Conservation (phyloP, 129 eudicot genomes). For the Ambrosia trifida region DNA sequence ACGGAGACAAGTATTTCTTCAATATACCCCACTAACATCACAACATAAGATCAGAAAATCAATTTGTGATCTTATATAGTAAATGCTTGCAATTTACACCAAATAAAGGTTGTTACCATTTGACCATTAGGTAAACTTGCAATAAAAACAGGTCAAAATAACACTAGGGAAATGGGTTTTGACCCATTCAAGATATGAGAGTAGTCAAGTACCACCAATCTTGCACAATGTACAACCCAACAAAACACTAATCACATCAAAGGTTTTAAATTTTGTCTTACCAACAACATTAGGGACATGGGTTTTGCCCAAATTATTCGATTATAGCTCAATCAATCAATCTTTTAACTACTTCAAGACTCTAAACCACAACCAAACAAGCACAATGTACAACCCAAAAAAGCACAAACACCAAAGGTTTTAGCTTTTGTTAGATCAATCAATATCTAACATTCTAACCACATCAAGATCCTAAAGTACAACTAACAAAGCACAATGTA, state of each 20-base stretch:
- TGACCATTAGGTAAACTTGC: slow-evolving; percentile 18
- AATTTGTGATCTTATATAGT: not conserved
- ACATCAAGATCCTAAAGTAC: not conserved
- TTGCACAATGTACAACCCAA: no score
- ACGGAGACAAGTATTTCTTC: slow-evolving; percentile 7
- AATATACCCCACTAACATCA: not conserved
- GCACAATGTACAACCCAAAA: not conserved
- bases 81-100: slow-evolving; percentile 9
- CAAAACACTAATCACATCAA: no score
- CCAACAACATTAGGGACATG: not conserved
- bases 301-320: not conserved
- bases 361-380: slow-evolving; percentile 11
- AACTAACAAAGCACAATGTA: slow-evolving; percentile 19
- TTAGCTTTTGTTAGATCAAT: slow-evolving; percentile 2
- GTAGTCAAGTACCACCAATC: no score
- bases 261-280: no score
- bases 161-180: not conserved
- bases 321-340: not conserved
- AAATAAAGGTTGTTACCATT: slow-evolving; percentile 1
- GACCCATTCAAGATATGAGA: not conserved
- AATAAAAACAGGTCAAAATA: not conserved
- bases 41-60: not conserved
- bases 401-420: not conserved
- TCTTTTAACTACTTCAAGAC: not conserved
- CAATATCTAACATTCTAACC: not conserved